Percentiles rank a stretch among this genome's conserved stretches.
phyloP scores from a whole-genome alignment of 768 basidiomycete species.

The Suillus fuscotomentosus region DNA sequence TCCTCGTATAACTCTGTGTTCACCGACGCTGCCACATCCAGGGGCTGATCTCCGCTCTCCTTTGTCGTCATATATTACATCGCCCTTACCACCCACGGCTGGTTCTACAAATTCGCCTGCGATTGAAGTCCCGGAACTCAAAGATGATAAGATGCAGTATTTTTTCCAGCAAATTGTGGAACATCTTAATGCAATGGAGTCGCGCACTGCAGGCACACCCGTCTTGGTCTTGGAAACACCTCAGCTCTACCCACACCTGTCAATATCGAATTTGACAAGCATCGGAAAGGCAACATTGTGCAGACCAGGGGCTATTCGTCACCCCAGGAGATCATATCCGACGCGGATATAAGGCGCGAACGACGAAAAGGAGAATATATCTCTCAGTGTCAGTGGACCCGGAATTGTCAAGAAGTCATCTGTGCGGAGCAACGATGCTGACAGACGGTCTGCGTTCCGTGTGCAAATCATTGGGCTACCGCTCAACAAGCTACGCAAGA shows the following conservation, averaged over 20 bases:
- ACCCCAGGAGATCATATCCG: slow-evolving; percentile 13
- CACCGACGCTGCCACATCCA: slow-evolving; percentile 23
- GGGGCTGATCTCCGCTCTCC: slow-evolving; percentile 16
- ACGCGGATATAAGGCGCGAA: slow-evolving; percentile 4
- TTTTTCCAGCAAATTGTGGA: slow-evolving; percentile 87
- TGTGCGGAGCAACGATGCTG: slow-evolving; percentile 31
- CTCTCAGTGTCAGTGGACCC: slow-evolving; percentile 1
- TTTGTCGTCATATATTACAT: slow-evolving; percentile 21
- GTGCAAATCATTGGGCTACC: slow-evolving; percentile 57
- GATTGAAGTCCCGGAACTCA: slow-evolving; percentile 64
- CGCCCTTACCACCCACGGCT: slow-evolving; percentile 32
- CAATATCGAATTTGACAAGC: slow-evolving; percentile 21
- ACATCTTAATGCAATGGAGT: slow-evolving; percentile 73
- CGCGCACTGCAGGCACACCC: slow-evolving; percentile 37
- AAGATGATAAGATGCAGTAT: slow-evolving; percentile 74
- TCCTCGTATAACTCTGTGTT: slow-evolving; percentile 26
- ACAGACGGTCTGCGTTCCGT: slow-evolving; percentile 23
- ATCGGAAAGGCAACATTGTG: slow-evolving; percentile 10
- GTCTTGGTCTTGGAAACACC: slow-evolving; percentile 3
- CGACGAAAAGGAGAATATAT: slow-evolving; percentile 53
- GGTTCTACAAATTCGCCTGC: slow-evolving; percentile 35
- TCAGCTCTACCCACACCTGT: slow-evolving; percentile 14
- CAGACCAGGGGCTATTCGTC: slow-evolving; percentile 39
- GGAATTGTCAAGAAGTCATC: slow-evolving; percentile 44
- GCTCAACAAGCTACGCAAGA: slow-evolving; percentile 35